A percentile compares a stretch with the other conserved stretches of the same genome.
phyloP scores from a whole-genome alignment of 2,329 filamentous ascomycete genomes.

The Phoma sp. region DNA sequence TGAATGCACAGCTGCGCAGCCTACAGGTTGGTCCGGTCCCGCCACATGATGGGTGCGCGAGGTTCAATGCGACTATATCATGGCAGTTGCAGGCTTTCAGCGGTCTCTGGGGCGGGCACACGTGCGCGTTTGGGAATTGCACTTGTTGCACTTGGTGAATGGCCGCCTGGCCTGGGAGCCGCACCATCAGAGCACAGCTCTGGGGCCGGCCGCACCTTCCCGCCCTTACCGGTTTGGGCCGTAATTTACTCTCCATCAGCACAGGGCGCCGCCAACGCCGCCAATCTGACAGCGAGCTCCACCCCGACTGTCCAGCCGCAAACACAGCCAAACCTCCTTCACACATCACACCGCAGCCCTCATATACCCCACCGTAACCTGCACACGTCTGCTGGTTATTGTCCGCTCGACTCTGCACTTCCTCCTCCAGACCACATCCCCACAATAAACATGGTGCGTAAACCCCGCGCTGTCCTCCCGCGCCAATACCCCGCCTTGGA shows the following conservation, averaged over 20 bases:
- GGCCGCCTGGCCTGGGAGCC: constrained; percentile 13
- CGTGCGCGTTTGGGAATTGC: neutral
- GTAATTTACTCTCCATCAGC: constrained; percentile 23
- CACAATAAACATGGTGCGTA: constrained; percentile 47
- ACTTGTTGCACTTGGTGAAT: neutral
- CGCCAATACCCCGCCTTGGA: constrained; percentile 46
- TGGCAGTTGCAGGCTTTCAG: constrained; percentile 25
- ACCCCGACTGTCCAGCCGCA: constrained; percentile 36
- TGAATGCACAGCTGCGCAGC: constrained; percentile 36
- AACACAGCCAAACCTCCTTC: constrained; percentile 31
- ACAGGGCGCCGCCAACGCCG: constrained; percentile 23
- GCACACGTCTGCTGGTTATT: constrained; percentile 16
- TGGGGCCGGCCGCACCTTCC: constrained; percentile 5
- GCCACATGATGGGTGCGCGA: constrained; percentile 75
- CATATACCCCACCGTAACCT: constrained; percentile 20
- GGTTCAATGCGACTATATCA: constrained; percentile 36
- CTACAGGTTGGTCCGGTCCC: constrained; percentile 98
- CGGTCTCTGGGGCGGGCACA: constrained; percentile 3
- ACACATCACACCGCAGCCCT: constrained; percentile 22
- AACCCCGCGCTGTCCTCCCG: constrained; percentile 31
- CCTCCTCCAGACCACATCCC: constrained; percentile 11
- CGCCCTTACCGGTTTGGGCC: constrained; percentile 20
- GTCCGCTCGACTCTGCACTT: neutral
- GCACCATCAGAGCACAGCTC: constrained; percentile 11
- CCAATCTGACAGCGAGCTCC: constrained; percentile 29